Conservation (phyloP, 2,329 filamentous ascomycete species). For the Talaromyces sp. region DNA sequence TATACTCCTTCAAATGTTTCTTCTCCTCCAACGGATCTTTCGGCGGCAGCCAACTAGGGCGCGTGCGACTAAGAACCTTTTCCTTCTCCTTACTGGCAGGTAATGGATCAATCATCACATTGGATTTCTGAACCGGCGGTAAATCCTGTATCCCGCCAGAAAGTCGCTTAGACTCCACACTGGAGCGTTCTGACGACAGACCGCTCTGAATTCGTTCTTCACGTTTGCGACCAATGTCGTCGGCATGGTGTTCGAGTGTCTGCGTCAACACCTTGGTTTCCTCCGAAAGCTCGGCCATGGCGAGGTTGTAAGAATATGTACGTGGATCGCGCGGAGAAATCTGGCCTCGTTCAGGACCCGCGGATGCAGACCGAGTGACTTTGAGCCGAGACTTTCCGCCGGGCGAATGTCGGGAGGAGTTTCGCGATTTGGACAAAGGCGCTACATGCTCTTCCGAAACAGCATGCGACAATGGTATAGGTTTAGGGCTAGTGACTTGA, state of each 20-base stretch:
- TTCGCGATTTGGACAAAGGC: slow-evolving; percentile 17
- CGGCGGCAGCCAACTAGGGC: slow-evolving; percentile 64
- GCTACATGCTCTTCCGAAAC: slow-evolving; percentile 23
- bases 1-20: slow-evolving; percentile 73
- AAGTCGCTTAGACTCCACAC: slow-evolving; percentile 36
- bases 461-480: slow-evolving; percentile 43
- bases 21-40: slow-evolving; percentile 85
- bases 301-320: slow-evolving; percentile 59
- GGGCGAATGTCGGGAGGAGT: slow-evolving; percentile 26
- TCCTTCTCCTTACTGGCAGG: slow-evolving; percentile 66
- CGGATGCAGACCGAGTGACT: slow-evolving; percentile 32
- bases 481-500: slow-evolving; percentile 36
- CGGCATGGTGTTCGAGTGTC: slow-evolving; percentile 57
- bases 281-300: slow-evolving; percentile 56
- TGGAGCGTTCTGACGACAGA: slow-evolving; percentile 33
- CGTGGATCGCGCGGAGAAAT: slow-evolving; percentile 43
- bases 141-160: slow-evolving; percentile 46
- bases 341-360: slow-evolving; percentile 42
- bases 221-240: slow-evolving; percentile 45
- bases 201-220: slow-evolving; percentile 49
- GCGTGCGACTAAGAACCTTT: slow-evolving; percentile 62
- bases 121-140: slow-evolving; percentile 60
- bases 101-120: slow-evolving; percentile 64
- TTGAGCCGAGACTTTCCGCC: slow-evolving; percentile 26
- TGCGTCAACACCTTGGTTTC: slow-evolving; percentile 60